A percentile compares a stretch with the other conserved stretches of the same genome.
phyloP scores from a whole-genome alignment of 495 filamentous ascomycete genomes.

The Margaritispora aquatica region DNA sequence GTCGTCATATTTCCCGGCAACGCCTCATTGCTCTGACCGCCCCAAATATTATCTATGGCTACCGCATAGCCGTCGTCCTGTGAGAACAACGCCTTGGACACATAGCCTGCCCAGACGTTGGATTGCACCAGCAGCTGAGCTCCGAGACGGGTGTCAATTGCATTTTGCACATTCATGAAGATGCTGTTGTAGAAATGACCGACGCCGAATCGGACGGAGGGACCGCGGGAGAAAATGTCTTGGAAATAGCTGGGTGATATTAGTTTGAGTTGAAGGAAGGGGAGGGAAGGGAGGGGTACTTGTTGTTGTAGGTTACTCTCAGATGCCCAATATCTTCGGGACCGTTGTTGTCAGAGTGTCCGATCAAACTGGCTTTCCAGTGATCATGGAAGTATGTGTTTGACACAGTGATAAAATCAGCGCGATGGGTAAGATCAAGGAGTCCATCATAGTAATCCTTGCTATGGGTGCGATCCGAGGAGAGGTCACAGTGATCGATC shows the following conservation, averaged over 20 bases:
- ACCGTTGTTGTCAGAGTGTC: neutral
- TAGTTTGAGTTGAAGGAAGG: neutral
- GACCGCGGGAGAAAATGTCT: neutral
- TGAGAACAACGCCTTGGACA: neutral
- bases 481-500: neutral
- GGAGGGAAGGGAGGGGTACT: neutral
- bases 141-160: neutral
- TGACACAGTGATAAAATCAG: neutral
- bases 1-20: neutral
- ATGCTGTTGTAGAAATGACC: neutral
- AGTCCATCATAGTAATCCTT: slow-evolving; percentile 1
- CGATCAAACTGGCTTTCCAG: neutral
- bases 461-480: neutral
- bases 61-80: neutral
- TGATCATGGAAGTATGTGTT: neutral
- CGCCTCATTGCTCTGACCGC: neutral
- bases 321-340: neutral
- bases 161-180: neutral
- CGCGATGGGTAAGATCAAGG: neutral
- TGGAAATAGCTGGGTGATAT: neutral
- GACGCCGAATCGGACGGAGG: neutral
- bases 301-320: neutral
- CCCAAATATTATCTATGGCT: neutral
- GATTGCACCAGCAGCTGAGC: neutral
- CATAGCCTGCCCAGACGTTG: neutral